A percentile compares a stretch with the other conserved stretches of the same genome.
Conservation (phyloP, 2,329 filamentous ascomycete genomes). For the Chaetomiaceae sp. region DNA sequence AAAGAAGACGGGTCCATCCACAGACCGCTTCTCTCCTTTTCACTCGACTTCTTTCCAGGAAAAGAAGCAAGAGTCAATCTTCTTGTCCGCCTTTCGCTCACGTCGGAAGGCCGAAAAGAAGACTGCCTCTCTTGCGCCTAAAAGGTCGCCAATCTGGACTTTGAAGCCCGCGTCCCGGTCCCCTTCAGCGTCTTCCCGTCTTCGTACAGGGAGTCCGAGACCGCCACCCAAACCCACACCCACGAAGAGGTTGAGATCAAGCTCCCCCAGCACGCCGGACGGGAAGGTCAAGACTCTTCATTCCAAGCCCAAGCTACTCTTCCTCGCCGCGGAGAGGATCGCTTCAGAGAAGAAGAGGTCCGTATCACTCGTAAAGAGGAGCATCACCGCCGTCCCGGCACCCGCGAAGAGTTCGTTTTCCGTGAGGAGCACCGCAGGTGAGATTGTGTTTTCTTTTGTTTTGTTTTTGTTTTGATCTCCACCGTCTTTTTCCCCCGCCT, state of each 20-base stretch:
- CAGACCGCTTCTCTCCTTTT: slow-evolving; percentile 39
- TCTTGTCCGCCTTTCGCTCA: slow-evolving; percentile 60
- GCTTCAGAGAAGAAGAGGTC: slow-evolving; percentile 78
- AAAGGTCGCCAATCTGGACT: slow-evolving; percentile 97
- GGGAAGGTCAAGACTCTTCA: slow-evolving; percentile 91
- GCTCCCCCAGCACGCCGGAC: slow-evolving; percentile 82
- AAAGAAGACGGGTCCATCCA: slow-evolving; percentile 33
- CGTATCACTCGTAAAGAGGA: slow-evolving; percentile 74
- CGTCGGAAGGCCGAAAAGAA: slow-evolving; percentile 43
- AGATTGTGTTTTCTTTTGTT: slow-evolving; percentile 31
- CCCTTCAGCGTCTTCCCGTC: slow-evolving; percentile 81
- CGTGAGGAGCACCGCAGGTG: slow-evolving; percentile 50
- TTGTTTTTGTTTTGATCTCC: slow-evolving; percentile 14
- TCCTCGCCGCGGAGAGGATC: slow-evolving; percentile 56
- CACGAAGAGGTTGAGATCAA: slow-evolving; percentile 89
- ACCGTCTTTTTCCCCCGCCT: slow-evolving; percentile 10
- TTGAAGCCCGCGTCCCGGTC: slow-evolving; percentile 98
- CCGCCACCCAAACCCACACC: slow-evolving; percentile 51
- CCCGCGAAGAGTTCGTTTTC: slow-evolving; percentile 49
- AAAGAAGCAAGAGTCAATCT: slow-evolving; percentile 44
- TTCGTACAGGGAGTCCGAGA: slow-evolving; percentile 34
- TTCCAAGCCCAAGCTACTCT: slow-evolving; percentile 57
- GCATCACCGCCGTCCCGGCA: slow-evolving; percentile 67
- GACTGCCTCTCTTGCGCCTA: slow-evolving; percentile 40
- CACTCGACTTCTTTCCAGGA: slow-evolving; percentile 45